Base-by-base conservation (phyloP, 1,284 basidiomycete genomes). In the Neotropicomus parvogracilis region DNA sequence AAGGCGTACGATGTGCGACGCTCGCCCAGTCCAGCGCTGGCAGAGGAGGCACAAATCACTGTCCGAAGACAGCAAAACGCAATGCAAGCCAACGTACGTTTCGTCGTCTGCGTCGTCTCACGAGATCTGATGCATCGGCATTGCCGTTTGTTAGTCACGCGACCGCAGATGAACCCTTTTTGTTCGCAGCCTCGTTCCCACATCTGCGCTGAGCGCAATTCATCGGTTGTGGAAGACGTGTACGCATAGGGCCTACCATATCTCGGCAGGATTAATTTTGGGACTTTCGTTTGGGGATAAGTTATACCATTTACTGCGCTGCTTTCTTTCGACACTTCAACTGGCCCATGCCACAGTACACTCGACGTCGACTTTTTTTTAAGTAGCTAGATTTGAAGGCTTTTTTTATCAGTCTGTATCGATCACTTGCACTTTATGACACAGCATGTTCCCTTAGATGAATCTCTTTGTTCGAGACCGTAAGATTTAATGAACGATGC, bases 31-130 rank as follows among this genome's bases (percentile, higher is more conserved):
- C 66, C 63, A 24, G 63, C 63, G 8, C 16, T 64, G 34, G 47
- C 49, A 12, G 63, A 65, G 42, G 63, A 65, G 2, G 43, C 59
- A n/a, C 66, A 57, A 21, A 65, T 65, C 45, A 68, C 66, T 0
- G 55, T 65, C 20, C 62, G 63, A 49, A 54, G 65, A 55, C 63
- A 68, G 35, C 59, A 60, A 53, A 46, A 55, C 8, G 19, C 53
- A 13, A 60, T 56, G 51, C 59, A 63, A 16, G 33, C 29, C 16
- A 54, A 28, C 28, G 65, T 64, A 49, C 27, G 59, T 53, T 13
- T 32, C 19, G 11, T 45, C 28, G 12, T 7, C 44, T 16, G 33
- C 28, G 34, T 48, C 8, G 14, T 41, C 9, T 31, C 8, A n/a
- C 48, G 5, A 26, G 36, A 37, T 44, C 40, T 62, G 44, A 63